These are phyloP conservation scores for Neurospora hispaniola DNA, from an alignment of 495 filamentous ascomycete genomes.

Conservation along the genomic window DNA sequence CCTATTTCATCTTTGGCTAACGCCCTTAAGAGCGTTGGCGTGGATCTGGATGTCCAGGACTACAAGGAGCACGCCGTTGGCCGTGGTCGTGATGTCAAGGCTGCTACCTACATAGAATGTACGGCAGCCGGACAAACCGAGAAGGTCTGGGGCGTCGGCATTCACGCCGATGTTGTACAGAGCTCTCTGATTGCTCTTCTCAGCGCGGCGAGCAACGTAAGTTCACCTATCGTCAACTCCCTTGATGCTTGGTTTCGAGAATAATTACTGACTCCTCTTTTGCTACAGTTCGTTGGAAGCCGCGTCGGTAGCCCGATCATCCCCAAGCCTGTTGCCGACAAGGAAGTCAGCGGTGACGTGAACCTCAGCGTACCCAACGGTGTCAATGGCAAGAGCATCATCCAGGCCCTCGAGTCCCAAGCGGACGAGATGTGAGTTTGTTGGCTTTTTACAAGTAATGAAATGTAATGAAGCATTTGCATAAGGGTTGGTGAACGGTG, in stretches of 20 bases:
- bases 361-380: conserved; percentile 20
- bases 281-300: conserved; percentile 46
- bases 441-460: not conserved
- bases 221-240: conserved; percentile 19
- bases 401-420: conserved; percentile 35
- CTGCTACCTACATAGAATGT: conserved; percentile 90
- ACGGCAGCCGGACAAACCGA: conserved; percentile 55
- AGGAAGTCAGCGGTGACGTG: conserved; percentile 25
- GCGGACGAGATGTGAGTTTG: conserved; percentile 43
- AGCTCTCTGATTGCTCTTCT: conserved; percentile 83
- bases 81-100: conserved; percentile 68
- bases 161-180: conserved; percentile 91
- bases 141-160: conserved; percentile 90
- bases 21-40: conserved; percentile 68
- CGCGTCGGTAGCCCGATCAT: conserved; percentile 45
- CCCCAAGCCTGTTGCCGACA: conserved; percentile 29
- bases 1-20: conserved; percentile 81
- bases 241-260: not conserved
- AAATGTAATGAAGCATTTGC: not conserved
- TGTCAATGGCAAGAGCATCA: conserved; percentile 21
- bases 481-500: not conserved
- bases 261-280: conserved; percentile 5
- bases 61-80: conserved; percentile 97
- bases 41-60: conserved; percentile 84
- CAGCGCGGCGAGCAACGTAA: conserved; percentile 79